Percentiles rank a stretch among this genome's conserved stretches.
These are phyloP conservation scores for Neoboletus magnificus DNA, from an alignment of 768 basidiomycete genomes.

Conservation along the genomic window DNA sequence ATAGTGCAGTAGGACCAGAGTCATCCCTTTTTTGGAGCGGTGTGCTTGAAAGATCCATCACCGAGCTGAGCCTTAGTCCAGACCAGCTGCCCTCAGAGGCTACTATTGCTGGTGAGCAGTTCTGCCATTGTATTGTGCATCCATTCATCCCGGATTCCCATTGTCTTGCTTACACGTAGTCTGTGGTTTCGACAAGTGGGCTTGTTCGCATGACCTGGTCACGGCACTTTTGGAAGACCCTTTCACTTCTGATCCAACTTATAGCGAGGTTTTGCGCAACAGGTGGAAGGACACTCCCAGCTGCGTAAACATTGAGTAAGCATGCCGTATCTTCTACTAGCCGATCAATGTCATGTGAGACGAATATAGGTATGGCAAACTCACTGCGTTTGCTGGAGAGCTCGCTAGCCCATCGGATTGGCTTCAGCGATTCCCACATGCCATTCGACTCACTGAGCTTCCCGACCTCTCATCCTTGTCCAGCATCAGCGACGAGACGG, in stretches of 20 bases:
- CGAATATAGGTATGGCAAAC: slow-evolving; percentile 22
- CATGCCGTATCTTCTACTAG: neutral
- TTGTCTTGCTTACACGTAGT: slow-evolving; percentile 39
- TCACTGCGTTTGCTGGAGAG: slow-evolving; percentile 17
- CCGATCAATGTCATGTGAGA: neutral
- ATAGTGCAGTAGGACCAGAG: slow-evolving; percentile 22
- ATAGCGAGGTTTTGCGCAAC: slow-evolving; percentile 41
- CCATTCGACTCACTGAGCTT: slow-evolving; percentile 47
- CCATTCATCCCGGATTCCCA: neutral
- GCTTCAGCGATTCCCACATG: slow-evolving; percentile 52
- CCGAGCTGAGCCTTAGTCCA: slow-evolving; percentile 32
- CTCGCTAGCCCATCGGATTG: slow-evolving; percentile 50
- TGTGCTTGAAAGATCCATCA: slow-evolving; percentile 36
- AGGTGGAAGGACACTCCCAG: slow-evolving; percentile 45
- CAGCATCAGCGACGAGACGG: slow-evolving; percentile 12
- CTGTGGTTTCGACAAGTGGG: slow-evolving; percentile 51
- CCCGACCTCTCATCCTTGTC: slow-evolving; percentile 19
- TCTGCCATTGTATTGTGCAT: neutral
- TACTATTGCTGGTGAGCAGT: slow-evolving; percentile 47
- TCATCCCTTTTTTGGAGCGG: slow-evolving; percentile 46
- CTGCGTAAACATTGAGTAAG: slow-evolving; percentile 28
- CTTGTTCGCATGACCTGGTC: slow-evolving; percentile 56
- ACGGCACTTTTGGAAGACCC: slow-evolving; percentile 72
- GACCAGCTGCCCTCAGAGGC: slow-evolving; percentile 34
- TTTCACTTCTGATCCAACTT: slow-evolving; percentile 49